phyloP scores from a whole-genome alignment of 2,329 filamentous ascomycete species.

The Phaeosphaeriaceae sp. region DNA sequence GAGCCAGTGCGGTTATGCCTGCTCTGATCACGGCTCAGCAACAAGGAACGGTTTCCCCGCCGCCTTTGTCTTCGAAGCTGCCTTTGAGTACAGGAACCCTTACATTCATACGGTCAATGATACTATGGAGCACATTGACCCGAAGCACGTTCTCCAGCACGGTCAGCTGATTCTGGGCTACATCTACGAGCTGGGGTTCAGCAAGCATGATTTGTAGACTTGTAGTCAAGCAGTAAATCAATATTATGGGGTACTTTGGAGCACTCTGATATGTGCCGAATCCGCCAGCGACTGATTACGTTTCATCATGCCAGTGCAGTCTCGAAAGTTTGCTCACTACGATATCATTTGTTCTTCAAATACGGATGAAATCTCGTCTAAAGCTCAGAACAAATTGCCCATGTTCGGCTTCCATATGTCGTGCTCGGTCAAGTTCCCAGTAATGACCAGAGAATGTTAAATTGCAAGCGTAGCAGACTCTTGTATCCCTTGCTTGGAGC shows the following conservation, averaged over 20 bases:
- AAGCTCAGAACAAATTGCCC: too few species aligned
- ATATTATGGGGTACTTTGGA: not conserved
- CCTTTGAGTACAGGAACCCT: constrained; percentile 68
- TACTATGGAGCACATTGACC: constrained; percentile 74
- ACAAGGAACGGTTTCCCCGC: constrained; percentile 76
- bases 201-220: constrained; percentile 8
- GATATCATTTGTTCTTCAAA: too few species aligned
- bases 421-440: too few species aligned
- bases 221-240: not conserved
- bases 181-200: constrained; percentile 72
- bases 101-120: constrained; percentile 76
- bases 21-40: constrained; percentile 76
- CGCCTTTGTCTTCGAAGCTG: constrained; percentile 77
- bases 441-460: too few species aligned
- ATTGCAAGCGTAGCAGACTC: too few species aligned
- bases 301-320: too few species aligned
- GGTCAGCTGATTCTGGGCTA: constrained; percentile 82
- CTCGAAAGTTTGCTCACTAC: too few species aligned
- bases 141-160: constrained; percentile 91
- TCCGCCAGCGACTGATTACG: too few species aligned
- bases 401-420: too few species aligned
- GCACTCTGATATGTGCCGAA: too few species aligned
- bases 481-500: too few species aligned
- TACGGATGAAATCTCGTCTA: too few species aligned
- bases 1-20: constrained; percentile 89